Base-by-base conservation (phyloP, 2,329 filamentous ascomycete genomes). In the Xylaria digitata region DNA sequence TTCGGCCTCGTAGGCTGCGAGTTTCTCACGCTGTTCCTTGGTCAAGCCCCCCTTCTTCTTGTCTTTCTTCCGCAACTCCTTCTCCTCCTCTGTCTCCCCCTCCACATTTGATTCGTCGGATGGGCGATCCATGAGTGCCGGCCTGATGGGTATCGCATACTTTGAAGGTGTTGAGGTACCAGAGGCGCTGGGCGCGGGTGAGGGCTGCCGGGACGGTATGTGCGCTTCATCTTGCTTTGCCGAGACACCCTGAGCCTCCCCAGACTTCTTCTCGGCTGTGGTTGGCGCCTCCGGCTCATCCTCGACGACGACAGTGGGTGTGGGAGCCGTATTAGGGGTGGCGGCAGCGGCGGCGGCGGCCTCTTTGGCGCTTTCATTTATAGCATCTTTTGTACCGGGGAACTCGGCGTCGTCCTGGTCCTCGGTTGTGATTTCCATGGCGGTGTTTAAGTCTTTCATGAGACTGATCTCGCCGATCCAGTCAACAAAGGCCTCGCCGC, bases 391-490 rank as follows among this genome's bases (percentile, higher is more conserved):
- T 15, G 84, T 87, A 26, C 83, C 86, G 3, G 87, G 85, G 61
- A 87, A 87, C 71, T 89, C 86, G 49, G 77, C 80, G 2, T 85
- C 81, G 1, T 75, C 76, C 2, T 89, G 88, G 68, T 90, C 89
- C 63, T 92, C 86, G 89, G 94, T 95, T 21, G 93, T 94, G 72
- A 99, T 98, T 76, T 99, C 96, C 95, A 99, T 98, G 50, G 94
- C 97, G 76, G 94, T 93, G 19, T 95, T 98, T 61, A 99, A 86
- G 77, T 99, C 96, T 83, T 97, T 98, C 92, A 99, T 97, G 65
- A 99, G 88, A 57, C 93, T 96, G 74, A 99, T 97, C 85, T 99
- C 96, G 72, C 96, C 96, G 76, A 99, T 98, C 85, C 96, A 93
- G 83, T 99, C 95, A 68, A 91, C 85, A 76, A 99, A 99, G 13